A percentile compares a stretch with the other conserved stretches of the same genome.
These are phyloP conservation scores for Fusarium staphyleae DNA, from an alignment of 2,329 filamentous ascomycete species.

Conservation along the genomic window DNA sequence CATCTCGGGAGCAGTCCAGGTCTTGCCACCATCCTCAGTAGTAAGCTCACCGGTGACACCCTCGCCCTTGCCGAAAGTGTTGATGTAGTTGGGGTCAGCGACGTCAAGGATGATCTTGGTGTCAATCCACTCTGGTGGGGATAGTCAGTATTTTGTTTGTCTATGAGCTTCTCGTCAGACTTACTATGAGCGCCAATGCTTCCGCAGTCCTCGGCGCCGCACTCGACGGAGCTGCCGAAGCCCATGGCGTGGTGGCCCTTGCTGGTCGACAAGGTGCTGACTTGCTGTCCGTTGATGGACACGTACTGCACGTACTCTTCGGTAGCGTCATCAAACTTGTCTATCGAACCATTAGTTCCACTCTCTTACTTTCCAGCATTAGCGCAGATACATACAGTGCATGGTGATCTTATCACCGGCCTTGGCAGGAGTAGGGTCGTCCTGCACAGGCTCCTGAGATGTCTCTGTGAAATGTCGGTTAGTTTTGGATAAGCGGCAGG, in stretches of 20 bases:
- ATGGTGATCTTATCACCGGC: conserved; percentile 30
- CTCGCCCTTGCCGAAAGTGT: conserved; percentile 28
- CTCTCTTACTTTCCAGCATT: fast-evolving
- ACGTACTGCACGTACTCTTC: conserved; percentile 32
- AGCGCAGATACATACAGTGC: conserved; percentile 18
- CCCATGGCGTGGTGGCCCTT: conserved; percentile 51
- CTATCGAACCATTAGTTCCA: background rate
- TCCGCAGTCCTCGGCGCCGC: conserved; percentile 80
- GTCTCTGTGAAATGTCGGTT: conserved; percentile 1
- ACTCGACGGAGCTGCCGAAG: conserved; percentile 59
- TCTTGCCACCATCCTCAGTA: conserved; percentile 19
- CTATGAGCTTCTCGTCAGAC: fast-evolving
- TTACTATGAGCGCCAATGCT: conserved; percentile 35
- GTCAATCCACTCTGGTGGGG: conserved; percentile 25
- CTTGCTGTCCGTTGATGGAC: conserved; percentile 33
- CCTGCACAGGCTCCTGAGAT: conserved; percentile 28
- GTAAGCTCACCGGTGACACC: conserved; percentile 19
- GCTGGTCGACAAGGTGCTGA: conserved; percentile 55
- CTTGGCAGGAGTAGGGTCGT: conserved; percentile 19
- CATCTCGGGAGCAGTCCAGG: conserved; percentile 11
- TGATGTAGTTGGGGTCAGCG: conserved; percentile 29
- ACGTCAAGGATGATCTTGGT: conserved; percentile 25
- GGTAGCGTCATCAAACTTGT: conserved; percentile 25
- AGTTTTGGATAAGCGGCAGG: background rate
- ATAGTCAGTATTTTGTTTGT: background rate